Conservation (phyloP, 2,329 filamentous ascomycete species). For the Monilinia vaccinii-corymbosi region DNA sequence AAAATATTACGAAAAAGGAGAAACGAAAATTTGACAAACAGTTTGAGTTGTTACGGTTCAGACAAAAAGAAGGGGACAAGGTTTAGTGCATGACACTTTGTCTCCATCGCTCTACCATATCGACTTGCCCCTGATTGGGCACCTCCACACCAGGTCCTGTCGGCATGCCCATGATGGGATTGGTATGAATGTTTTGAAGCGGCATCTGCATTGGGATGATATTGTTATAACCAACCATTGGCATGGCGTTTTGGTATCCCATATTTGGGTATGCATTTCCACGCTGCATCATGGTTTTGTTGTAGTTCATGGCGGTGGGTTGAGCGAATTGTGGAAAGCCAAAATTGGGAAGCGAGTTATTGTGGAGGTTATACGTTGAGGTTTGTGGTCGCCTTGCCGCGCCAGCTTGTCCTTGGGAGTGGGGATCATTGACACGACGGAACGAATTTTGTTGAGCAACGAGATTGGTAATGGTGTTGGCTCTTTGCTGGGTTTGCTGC, state of each 20-base stretch:
- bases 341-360: not conserved
- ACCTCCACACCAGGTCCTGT: constrained; percentile 19
- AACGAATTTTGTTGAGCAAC: constrained; percentile 12
- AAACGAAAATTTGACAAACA: not conserved
- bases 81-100: constrained; percentile 29
- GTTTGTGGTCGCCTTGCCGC: constrained; percentile 12
- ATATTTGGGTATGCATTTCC: constrained; percentile 20
- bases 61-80: not conserved
- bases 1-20: not conserved
- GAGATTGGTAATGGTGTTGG: constrained; percentile 25
- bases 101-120: constrained; percentile 31
- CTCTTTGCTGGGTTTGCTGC: constrained; percentile 17
- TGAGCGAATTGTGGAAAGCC: constrained; percentile 20
- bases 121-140: constrained; percentile 27
- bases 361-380: constrained; percentile 12
- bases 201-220: constrained; percentile 18
- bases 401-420: constrained; percentile 14
- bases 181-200: constrained; percentile 14
- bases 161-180: constrained; percentile 17
- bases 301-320: constrained; percentile 15
- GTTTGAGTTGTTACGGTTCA: not conserved
- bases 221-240: constrained; percentile 9
- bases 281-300: constrained; percentile 17
- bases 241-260: constrained; percentile 10
- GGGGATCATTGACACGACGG: constrained; percentile 16